Conservation (phyloP, 345 rosid genomes). For the Hirschfeldia incana region DNA sequence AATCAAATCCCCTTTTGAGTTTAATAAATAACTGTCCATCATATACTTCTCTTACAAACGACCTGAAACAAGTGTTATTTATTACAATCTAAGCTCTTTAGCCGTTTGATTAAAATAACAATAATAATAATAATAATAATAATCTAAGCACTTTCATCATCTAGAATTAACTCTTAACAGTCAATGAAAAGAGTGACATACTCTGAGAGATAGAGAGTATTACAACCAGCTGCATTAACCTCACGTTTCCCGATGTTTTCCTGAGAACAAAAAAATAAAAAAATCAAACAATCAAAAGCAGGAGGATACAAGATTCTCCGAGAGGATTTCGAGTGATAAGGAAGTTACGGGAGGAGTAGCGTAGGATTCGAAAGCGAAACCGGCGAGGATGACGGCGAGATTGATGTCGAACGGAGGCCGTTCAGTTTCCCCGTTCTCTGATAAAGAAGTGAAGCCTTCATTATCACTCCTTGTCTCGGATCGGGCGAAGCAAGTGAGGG, state of each 20-base stretch:
- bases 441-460: no score
- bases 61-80: constrained; percentile 45
- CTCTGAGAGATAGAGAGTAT: constrained; percentile 81
- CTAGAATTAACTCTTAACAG: background rate
- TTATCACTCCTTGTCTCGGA: no score
- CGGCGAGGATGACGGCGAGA: constrained; percentile 92
- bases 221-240: constrained; percentile 80
- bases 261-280: constrained; percentile 43
- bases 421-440: constrained; percentile 27
- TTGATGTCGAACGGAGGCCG: constrained; percentile 83
- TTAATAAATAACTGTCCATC: constrained; percentile 83
- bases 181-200: constrained; percentile 41
- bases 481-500: constrained; percentile 43
- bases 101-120: no score
- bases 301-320: background rate
- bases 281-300: background rate
- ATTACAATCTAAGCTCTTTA: background rate
- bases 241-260: constrained; percentile 66
- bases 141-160: background rate
- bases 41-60: constrained; percentile 76
- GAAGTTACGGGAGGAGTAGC: constrained; percentile 63
- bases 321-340: background rate
- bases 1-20: constrained; percentile 67
- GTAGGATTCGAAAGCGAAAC: constrained; percentile 93
- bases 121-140: no score